Conservation (phyloP, 2,329 filamentous ascomycete genomes). For the Neofusicoccum sp. region DNA sequence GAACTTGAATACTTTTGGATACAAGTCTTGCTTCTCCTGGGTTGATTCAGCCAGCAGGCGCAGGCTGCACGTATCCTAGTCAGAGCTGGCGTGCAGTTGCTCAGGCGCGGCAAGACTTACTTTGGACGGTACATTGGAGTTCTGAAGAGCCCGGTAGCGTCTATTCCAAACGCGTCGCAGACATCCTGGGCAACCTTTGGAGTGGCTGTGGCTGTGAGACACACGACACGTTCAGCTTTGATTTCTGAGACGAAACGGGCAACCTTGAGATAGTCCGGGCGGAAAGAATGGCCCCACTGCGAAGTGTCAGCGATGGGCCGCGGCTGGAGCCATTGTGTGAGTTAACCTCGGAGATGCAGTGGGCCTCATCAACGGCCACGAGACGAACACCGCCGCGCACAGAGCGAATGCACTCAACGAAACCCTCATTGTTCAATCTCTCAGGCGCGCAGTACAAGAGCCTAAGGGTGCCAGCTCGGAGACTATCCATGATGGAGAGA, state of each 20-base stretch:
- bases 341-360: slow-evolving; percentile 57
- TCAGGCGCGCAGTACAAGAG: slow-evolving; percentile 63
- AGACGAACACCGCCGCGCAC: slow-evolving; percentile 60
- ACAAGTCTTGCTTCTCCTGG: slow-evolving; percentile 48
- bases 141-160: slow-evolving; percentile 55
- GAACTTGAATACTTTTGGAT: slow-evolving; percentile 51
- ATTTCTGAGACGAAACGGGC: slow-evolving; percentile 60
- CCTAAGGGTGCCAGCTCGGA: slow-evolving; percentile 53
- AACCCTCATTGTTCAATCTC: slow-evolving; percentile 63
- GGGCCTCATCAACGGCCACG: slow-evolving; percentile 61
- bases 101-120: slow-evolving; percentile 26
- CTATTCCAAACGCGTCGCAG: slow-evolving; percentile 55
- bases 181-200: slow-evolving; percentile 59
- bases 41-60: slow-evolving; percentile 55
- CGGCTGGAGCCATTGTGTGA: not conserved
- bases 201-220: slow-evolving; percentile 63
- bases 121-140: slow-evolving; percentile 64
- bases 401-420: slow-evolving; percentile 58
- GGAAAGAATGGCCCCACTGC: slow-evolving; percentile 53
- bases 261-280: slow-evolving; percentile 58
- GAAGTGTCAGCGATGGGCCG: slow-evolving; percentile 20
- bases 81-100: slow-evolving; percentile 28
- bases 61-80: slow-evolving; percentile 33
- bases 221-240: slow-evolving; percentile 60
- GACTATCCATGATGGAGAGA: slow-evolving; percentile 47